Percentiles rank a stretch among this genome's conserved stretches.
phyloP scores from a whole-genome alignment of 2,329 filamentous ascomycete genomes.

The Pseudomassariella vexata region DNA sequence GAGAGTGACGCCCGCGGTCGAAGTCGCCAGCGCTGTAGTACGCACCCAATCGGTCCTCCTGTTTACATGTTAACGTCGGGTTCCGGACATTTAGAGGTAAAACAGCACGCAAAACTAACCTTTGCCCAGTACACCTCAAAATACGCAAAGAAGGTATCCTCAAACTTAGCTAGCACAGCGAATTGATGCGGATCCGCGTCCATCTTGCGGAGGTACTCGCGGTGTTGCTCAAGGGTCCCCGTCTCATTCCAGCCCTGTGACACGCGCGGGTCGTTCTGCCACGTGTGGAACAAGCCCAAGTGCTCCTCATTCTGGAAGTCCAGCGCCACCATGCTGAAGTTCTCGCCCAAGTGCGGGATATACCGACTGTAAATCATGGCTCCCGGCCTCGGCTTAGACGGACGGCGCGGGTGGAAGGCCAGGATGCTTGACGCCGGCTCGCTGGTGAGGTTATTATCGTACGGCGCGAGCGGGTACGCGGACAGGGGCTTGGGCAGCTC shows the following conservation, averaged over 20 bases:
- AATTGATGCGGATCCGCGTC: conserved; percentile 69
- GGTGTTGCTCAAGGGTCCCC: conserved; percentile 68
- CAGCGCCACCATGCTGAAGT: conserved; percentile 71
- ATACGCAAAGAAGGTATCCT: conserved; percentile 67
- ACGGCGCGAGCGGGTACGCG: conserved; percentile 42
- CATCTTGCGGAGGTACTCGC: conserved; percentile 62
- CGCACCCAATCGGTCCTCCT: conserved; percentile 51
- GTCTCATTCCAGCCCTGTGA: conserved; percentile 77
- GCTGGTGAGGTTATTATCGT: conserved; percentile 39
- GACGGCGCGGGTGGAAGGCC: conserved; percentile 62
- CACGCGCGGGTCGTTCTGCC: conserved; percentile 81
- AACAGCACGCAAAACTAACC: conserved; percentile 23
- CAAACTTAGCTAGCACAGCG: conserved; percentile 64
- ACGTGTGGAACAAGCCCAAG: conserved; percentile 65
- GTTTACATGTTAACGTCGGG: neutral
- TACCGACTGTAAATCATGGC: conserved; percentile 72
- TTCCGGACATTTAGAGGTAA: conserved; percentile 3
- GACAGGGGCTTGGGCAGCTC: conserved; percentile 31
- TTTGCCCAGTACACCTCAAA: conserved; percentile 77
- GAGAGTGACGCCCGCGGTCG: conserved; percentile 52
- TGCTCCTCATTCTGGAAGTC: conserved; percentile 61
- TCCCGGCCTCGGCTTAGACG: conserved; percentile 65
- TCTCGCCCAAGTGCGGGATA: conserved; percentile 69
- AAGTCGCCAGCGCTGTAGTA: conserved; percentile 51
- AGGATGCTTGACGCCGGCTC: conserved; percentile 24